These are phyloP conservation scores for Neoconidiobolus thromboides DNA, from an alignment of 371 early-diverging fungal genomes.

Conservation along the genomic window DNA sequence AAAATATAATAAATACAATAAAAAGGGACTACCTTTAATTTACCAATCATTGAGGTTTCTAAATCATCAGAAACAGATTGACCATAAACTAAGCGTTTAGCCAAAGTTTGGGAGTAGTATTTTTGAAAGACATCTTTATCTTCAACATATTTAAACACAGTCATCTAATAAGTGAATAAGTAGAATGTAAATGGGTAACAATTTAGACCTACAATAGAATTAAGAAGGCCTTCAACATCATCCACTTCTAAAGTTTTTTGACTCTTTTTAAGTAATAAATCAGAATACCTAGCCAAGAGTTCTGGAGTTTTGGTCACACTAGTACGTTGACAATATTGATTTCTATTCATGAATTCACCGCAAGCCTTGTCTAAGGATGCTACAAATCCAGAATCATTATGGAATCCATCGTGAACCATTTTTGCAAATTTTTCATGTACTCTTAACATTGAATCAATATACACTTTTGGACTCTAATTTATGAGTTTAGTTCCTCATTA, in stretches of 20 bases:
- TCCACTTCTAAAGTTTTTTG: constrained; percentile 62
- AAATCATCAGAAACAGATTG: constrained; percentile 63
- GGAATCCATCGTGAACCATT: constrained; percentile 51
- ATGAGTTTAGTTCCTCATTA: background rate
- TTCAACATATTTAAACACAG: constrained; percentile 75
- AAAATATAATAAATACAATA: constrained; percentile 7
- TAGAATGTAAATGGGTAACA: background rate
- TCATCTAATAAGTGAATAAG: constrained; percentile 18
- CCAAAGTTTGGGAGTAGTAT: constrained; percentile 72
- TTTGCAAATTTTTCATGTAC: constrained; percentile 64
- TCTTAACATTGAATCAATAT: constrained; percentile 57
- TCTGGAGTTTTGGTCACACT: constrained; percentile 60
- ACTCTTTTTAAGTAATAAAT: constrained; percentile 65
- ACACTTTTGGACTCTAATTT: constrained; percentile 55
- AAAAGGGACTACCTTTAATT: constrained; percentile 28
- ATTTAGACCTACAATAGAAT: constrained; percentile 45
- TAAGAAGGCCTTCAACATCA: constrained; percentile 67
- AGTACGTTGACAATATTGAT: constrained; percentile 32
- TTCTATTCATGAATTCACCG: constrained; percentile 80
- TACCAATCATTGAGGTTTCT: constrained; percentile 67
- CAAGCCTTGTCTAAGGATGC: constrained; percentile 84
- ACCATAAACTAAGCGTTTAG: constrained; percentile 67
- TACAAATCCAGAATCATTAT: constrained; percentile 74
- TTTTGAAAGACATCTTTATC: constrained; percentile 91
- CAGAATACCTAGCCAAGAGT: constrained; percentile 67